These are phyloP conservation scores for Kwoniella sp. DNA, from an alignment of 768 basidiomycete species.

Conservation along the genomic window DNA sequence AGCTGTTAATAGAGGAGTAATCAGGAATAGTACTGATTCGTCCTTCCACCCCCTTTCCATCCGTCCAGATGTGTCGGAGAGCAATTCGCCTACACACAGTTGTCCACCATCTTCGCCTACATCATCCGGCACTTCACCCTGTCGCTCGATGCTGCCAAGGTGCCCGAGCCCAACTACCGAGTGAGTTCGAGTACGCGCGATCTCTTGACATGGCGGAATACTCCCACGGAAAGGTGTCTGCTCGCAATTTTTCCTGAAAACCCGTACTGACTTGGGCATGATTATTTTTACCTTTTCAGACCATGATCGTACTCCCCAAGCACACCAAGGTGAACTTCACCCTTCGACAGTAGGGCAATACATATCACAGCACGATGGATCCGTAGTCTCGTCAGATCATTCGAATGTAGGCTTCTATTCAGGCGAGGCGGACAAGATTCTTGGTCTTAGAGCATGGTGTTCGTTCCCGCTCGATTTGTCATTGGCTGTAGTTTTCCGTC, in stretches of 20 bases:
- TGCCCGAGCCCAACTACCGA: constrained; percentile 88
- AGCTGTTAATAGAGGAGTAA: neutral
- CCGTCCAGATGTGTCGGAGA: constrained; percentile 39
- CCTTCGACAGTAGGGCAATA: constrained; percentile 8
- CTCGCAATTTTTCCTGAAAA: neutral
- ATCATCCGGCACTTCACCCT: constrained; percentile 77
- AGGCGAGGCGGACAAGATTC: too few relatives aligned
- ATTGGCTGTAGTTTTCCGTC: too few relatives aligned
- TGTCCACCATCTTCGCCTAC: constrained; percentile 78
- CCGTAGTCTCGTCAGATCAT: too few relatives aligned
- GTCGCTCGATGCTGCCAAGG: constrained; percentile 63
- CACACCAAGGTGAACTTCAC: constrained; percentile 46
- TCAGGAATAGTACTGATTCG: too few relatives aligned
- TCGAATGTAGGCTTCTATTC: too few relatives aligned
- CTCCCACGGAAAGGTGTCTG: neutral
- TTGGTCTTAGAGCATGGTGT: too few relatives aligned
- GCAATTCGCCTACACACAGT: constrained; percentile 91
- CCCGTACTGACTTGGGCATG: neutral
- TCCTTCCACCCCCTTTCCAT: neutral
- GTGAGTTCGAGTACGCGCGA: constrained; percentile 60
- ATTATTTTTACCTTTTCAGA: constrained; percentile 60
- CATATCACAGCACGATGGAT: too few relatives aligned
- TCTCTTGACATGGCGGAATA: neutral
- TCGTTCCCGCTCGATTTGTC: too few relatives aligned
- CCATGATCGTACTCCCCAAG: constrained; percentile 86